Evolutionary conservation across 2,329 filamentous ascomycete genomes (phyloP), one percentile per base, ranked within the genome.

Genomic region (Geoglossum cookeanum): DNA sequence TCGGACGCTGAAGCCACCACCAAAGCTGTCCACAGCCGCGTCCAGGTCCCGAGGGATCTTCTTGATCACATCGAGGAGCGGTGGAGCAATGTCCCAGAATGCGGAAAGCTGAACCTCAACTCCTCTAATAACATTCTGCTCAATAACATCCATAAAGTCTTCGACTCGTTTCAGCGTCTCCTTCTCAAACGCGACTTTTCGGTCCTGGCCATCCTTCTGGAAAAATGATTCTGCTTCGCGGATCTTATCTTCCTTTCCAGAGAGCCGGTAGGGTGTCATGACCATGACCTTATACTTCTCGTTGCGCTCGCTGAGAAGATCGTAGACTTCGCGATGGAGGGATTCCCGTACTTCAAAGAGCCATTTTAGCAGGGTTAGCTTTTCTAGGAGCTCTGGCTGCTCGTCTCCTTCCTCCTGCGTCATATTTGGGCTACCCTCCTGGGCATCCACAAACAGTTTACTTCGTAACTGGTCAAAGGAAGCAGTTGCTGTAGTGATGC

Each of bases 71-170:
- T 82, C 77, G 30, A 84, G 76, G 0, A 98, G 76, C 3, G 83
- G 81, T 2, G 92, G 92, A 1, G 90, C 91, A 64, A 97, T 94
- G 66, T 98, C 92, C 92, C 92, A 98, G 68, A 97, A 98, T 0
- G 91, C 90, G 8, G 85, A 90, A 1, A 96, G 78, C 70, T 97
- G 92, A 57, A 88, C 80, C 67, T 96, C 89, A 9, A 97, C 88
- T 15, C 91, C 92, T 8, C 87, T 82, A 22, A 83, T 81, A 27
- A 95, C 90, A 57, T 92, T 92, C 63, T 83, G 78, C 67, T 95
- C 88, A 33, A 96, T 80, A 5, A 92, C 80, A 52, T 78, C 76
- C 62, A 87, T 77, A 66, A 97, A 90, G 27, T 84, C 82, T 62
- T 87, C 79, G 22, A 84, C 82, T 11, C 92, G 82, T 61, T 80